Evolutionary conservation across 2,329 filamentous ascomycete species (phyloP), one percentile per base, ranked within the genome.

Genomic region (Hortaea werneckii): DNA sequence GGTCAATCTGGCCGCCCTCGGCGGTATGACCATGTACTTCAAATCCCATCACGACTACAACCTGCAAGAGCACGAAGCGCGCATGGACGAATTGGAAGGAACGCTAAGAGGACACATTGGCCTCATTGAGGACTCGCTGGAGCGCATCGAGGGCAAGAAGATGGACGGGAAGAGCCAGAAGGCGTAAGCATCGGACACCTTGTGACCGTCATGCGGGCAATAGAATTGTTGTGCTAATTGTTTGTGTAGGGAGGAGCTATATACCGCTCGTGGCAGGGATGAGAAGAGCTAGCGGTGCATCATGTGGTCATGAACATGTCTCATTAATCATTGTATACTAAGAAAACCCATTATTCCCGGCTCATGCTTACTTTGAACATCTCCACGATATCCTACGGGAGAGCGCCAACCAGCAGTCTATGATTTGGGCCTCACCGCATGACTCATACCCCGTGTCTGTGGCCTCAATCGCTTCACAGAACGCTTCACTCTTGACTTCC

Each of bases 71-170:
- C 65, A 70, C 52, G 71, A 73, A 58, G 69, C 70, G 3, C 65
- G 69, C 7, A 63, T 71, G 52, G 69, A 73, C 43, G 69, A 72
- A 45, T 61, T 73, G 2, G 70, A 73, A 52, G 69, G 70, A 5
- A 73, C 69, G 9, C 48, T 73, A 32, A 53, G 69, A 46, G 69
- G 69, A 2, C 70, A 73, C 46, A 71, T 72, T 48, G 69, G 68
- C 1, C 41, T 72, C n/a, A 73, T 73, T 37, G 69, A 74, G 50
- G 70, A 72, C 32, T 59, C 65, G 5, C 50, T 72, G 26, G 67
- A 72, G 48, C 54, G 68, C 5, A 52, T 73, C n/a, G 70, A 74
- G 50, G 64, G 65, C 26, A 67, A 65, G 50, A 59, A 62, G 41
- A 56, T 58, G 35, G 56, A 61, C 48, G 54, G 60, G 39, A 62